These are phyloP conservation scores for Colletotrichum lini DNA, from an alignment of 2,329 filamentous ascomycete species.

Conservation along the genomic window DNA sequence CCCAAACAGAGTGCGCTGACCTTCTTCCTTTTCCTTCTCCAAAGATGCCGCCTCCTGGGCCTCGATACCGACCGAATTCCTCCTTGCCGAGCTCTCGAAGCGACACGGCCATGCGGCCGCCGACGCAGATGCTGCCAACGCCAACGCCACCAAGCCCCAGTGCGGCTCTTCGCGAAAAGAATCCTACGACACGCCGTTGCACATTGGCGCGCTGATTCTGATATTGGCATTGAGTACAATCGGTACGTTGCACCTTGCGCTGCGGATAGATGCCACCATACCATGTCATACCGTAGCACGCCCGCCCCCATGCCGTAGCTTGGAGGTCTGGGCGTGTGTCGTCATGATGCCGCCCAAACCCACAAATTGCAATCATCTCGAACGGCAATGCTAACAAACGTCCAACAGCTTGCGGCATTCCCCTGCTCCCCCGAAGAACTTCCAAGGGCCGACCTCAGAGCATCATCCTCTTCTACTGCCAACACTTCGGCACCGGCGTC, in stretches of 20 bases:
- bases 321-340: not conserved
- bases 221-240: slow-evolving; percentile 74
- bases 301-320: no score
- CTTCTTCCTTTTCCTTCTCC: not conserved
- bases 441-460: slow-evolving; percentile 71
- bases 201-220: slow-evolving; percentile 77
- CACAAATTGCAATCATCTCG: no score
- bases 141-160: slow-evolving; percentile 59
- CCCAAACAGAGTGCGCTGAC: slow-evolving; percentile 1
- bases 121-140: slow-evolving; percentile 26
- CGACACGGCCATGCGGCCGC: slow-evolving; percentile 54
- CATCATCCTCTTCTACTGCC: slow-evolving; percentile 75
- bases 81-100: slow-evolving; percentile 67
- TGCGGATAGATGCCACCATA: not conserved
- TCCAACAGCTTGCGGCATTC: slow-evolving; percentile 73
- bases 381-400: slow-evolving; percentile 4
- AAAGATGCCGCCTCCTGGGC: slow-evolving; percentile 59
- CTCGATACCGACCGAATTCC: slow-evolving; percentile 65
- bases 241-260: slow-evolving; percentile 55
- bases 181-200: slow-evolving; percentile 75
- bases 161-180: slow-evolving; percentile 69
- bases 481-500: slow-evolving; percentile 86
- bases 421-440: slow-evolving; percentile 73
- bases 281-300: not conserved
- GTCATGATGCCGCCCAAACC: not conserved